These are phyloP conservation scores for Plasmopara muralis DNA, from an alignment of 352 stramenopile genomes.

Conservation along the genomic window DNA sequence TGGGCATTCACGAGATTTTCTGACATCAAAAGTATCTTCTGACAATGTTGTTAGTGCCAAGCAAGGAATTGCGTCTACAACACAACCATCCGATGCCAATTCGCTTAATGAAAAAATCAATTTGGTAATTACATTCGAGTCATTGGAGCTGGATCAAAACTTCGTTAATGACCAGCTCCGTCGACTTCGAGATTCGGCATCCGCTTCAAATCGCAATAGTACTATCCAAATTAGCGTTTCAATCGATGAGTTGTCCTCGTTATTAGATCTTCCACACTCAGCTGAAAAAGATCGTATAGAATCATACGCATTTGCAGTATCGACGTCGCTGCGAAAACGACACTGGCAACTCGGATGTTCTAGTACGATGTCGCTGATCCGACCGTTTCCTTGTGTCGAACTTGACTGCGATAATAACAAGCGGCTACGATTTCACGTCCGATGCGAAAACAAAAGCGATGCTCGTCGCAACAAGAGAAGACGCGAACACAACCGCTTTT, in stretches of 20 bases:
- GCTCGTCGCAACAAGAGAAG: slow-evolving; percentile 5
- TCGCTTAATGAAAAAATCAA: not conserved
- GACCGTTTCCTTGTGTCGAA: not conserved
- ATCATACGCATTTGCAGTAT: slow-evolving; percentile 31
- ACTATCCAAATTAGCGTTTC: slow-evolving; percentile 42
- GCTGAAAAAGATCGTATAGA: not conserved
- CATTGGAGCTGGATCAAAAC: slow-evolving; percentile 30
- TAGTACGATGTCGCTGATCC: slow-evolving; percentile 20
- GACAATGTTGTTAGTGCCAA: not conserved
- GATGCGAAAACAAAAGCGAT: slow-evolving; percentile 23
- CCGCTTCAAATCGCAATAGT: slow-evolving; percentile 40
- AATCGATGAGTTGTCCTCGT: slow-evolving; percentile 18
- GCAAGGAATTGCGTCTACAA: not conserved
- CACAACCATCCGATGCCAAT: not conserved
- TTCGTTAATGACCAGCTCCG: slow-evolving; percentile 35
- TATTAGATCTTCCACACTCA: slow-evolving; percentile 6
- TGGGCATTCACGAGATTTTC: not conserved
- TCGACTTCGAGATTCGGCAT: slow-evolving; percentile 40
- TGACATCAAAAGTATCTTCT: not conserved
- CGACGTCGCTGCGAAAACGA: slow-evolving; percentile 41
- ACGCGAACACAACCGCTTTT: slow-evolving; percentile 5
- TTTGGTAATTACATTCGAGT: slow-evolving; percentile 41
- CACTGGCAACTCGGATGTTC: slow-evolving; percentile 36
- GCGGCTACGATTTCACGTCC: slow-evolving; percentile 21
- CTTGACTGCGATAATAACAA: not conserved